Evolutionary conservation across 139 green algal genomes (phyloP), one percentile per base, ranked within the genome.

Genomic region (Dunaliella primolecta): DNA sequence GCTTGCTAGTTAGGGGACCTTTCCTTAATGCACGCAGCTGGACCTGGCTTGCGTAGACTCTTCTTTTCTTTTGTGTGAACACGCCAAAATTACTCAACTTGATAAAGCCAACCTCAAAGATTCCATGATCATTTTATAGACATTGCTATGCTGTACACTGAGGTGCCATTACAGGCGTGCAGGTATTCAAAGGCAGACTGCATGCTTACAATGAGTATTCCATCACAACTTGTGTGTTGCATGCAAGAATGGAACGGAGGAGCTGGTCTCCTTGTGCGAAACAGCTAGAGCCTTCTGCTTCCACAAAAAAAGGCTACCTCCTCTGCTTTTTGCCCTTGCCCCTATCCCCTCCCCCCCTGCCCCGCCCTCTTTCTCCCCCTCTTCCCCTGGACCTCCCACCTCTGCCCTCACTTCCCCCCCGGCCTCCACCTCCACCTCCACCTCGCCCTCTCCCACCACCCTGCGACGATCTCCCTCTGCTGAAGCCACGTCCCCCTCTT

Each of bases 381-480:
- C 7, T 25, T 7, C 46, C 46, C 46, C 46, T 64, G 46, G 46
- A 64, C 7, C 46, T 64, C 7, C 84, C 80, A 1, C 87, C 37
- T 21, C 81, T 24, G 3, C 77, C 78, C 30, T 25, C 36, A 55
- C 21, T 2, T 2, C 80, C 31, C 33, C 81, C 57, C 0, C 82
- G 27, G 32, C 82, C 55, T 0, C 81, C 15, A 1, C 81, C 75
- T 1, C 84, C 36, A 0, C 75, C 57, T 21, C 81, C 64, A 0
- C 85, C 46, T 2, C 78, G 36, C 0, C 75, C 33, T 0, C 84
- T 32, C 11, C 87, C 46, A 1, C 83, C 0, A n/a, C 84, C 31
- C 1, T 84, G 7, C 3, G 84, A 83, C 20, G 84, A 81, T 0
- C 86, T 38, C 11, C 86, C 76, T 0, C 56, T 2, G 0, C 80